Evolutionary conservation across 306 rosid genomes (phyloP), one percentile per base, ranked within the genome.

Genomic region (Castanea sativa): DNA sequence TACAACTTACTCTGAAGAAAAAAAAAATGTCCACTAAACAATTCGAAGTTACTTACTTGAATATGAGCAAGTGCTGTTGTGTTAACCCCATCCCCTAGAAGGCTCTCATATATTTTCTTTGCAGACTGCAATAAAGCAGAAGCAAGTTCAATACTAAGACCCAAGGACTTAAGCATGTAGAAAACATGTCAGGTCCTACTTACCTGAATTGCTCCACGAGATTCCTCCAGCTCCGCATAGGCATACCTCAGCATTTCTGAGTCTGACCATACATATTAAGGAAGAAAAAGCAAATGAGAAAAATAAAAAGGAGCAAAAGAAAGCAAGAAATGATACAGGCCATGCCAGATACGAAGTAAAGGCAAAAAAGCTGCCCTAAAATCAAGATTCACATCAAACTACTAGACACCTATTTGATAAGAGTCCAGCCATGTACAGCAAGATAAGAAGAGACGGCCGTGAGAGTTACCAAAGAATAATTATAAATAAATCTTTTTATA

Each of bases 171-270:
- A 73, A 75, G 56, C 45, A 75, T 60, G 73, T 60, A 12, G 49
- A 71, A 79, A 71, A 72, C 55, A 63, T 55, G 43, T 19, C 45
- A 27, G 79, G 83, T 75, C 20, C 53, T 55, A 57, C 55, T 78
- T 78, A 90, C 99, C 97, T 89, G 97, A 83, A 95, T 89, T 83
- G 97, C 93, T 30, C 99, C 99, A 83, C 97, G 98, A 77, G 99
- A 92, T 83, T 95, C 98, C 87, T 95, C 98, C 82, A 95, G 89
- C 89, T 95, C 99, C 5, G 98, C 98, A 80, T 90, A 92, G 65
- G 99, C 99, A 91, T 91, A 95, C 68, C 94, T 87, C 43, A 95
- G 90, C 97, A 95, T 86, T 77, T 91, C 92, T 0, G 94, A 92
- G 83, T 89, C 97, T 95, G 90, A 71, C 61, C 1, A 2, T 30